phyloP scores from a whole-genome alignment of 2,329 filamentous ascomycete species.

The Colletotrichum sidae region DNA sequence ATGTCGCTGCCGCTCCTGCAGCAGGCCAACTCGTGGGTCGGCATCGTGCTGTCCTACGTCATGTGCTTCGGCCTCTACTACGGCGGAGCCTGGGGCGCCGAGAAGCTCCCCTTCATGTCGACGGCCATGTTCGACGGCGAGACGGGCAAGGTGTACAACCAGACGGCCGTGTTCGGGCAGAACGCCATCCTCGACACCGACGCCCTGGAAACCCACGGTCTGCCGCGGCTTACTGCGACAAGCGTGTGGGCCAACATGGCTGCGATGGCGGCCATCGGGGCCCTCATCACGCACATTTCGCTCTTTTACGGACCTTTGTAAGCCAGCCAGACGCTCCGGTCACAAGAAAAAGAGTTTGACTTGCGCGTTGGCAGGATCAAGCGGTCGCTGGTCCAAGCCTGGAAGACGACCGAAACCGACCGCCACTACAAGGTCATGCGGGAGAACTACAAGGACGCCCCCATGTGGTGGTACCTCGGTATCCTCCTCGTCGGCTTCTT shows the following conservation, averaged over 20 bases:
- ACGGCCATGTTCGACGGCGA: too few relatives aligned
- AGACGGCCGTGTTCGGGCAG: too few relatives aligned
- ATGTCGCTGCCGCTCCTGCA: conserved; percentile 36
- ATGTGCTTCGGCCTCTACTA: conserved; percentile 56
- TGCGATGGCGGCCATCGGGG: too few relatives aligned
- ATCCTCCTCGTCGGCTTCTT: conserved; percentile 49
- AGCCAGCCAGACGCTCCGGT: too few relatives aligned
- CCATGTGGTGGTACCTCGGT: conserved; percentile 54
- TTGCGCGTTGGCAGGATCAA: conserved; percentile 7
- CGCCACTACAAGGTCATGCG: conserved; percentile 57
- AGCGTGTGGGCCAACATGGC: too few relatives aligned
- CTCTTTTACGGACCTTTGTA: too few relatives aligned
- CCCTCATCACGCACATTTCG: too few relatives aligned
- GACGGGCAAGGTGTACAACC: too few relatives aligned
- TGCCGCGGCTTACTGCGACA: too few relatives aligned
- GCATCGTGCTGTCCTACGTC: conserved; percentile 50
- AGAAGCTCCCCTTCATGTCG: conserved; percentile 41
- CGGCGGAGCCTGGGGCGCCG: conserved; percentile 48
- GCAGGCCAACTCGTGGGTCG: conserved; percentile 51
- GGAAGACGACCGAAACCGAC: conserved; percentile 45
- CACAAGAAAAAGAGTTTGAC: too few relatives aligned
- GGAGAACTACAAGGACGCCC: conserved; percentile 52
- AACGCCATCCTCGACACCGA: too few relatives aligned
- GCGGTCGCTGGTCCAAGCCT: conserved; percentile 39
- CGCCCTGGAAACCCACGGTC: too few relatives aligned